Base-by-base conservation (phyloP, 2,329 filamentous ascomycete species). In the Talaromyces pinophilus region DNA sequence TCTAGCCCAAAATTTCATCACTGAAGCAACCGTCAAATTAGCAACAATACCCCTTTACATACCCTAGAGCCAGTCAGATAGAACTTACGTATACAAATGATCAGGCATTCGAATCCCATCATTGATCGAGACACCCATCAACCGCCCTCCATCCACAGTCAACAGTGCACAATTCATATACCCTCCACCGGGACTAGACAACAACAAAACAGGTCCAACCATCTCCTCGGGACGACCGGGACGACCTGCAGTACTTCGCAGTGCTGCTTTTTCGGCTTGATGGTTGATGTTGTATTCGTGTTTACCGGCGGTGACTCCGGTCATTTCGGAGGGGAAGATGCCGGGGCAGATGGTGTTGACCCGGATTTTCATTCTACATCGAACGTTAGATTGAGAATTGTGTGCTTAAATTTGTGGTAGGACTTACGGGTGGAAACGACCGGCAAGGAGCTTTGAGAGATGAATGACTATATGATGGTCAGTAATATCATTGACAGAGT, bases 141-240 rank as follows among this genome's bases (percentile, higher is more conserved):
- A 28, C 13, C 67, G 35, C 4, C 73, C 73, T 2, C 73, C 73
- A 33, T 74, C 73, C 10, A 74, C 69, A 2, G 70, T 72, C 44
- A 74, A 64, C 13, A 69, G 63, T 1, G 71, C 72, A 57, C 67
- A 67, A 63, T 73, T 74, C 69, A 73, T 74, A 62, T 73, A 74
- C 3, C 66, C 72, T 42, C 72, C 73, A 10, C 68, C 72, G 6
- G 71, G 52, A 57, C 70, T 72, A 2, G 70, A 70, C 52, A 74
- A 67, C 65, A 74, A 44, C 22, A 74, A 28, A 3, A 71, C 70
- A 2, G 72, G 72, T 0, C 69, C 73, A 8, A 73, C 71, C 13
- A 74, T 73, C 64, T 74, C 72, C 61, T 72, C 71, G 1, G 70
- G 71, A 7, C 68, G 67, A 13, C 72, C 72, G 4, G 72, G 63